Base-by-base conservation (phyloP, 177 flowering plant genomes). In the Vitis hybrid region DNA sequence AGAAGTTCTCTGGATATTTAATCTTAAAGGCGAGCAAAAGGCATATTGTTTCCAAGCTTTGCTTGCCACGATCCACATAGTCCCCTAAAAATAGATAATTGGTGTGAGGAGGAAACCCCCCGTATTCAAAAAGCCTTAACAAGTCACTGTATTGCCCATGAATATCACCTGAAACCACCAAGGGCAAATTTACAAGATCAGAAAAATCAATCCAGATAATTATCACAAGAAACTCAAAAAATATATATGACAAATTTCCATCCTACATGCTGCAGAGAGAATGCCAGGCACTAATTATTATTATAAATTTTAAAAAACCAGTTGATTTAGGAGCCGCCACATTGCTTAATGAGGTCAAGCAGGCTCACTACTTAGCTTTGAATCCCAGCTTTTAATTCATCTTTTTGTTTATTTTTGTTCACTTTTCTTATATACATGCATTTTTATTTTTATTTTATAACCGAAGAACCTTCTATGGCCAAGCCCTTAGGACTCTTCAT, bases 111-210 rank as follows among this genome's bases (percentile, higher is more conserved):
- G 98, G 98, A 60, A 88, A 85, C 10, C 98, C 97, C 0, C 98
- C 97, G 72, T 88, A 92, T 54, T 92, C 98, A 70, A 92, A 91
- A 51, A 92, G 93, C 83, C 97, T 84, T 59, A 92, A 67, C 49
- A 92, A 87, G 78, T 92, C 97, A 78, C 88, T 88, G 73, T 91
- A 92, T 65, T 92, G 98, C 32, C 98, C 98, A 80, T 92, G 97
- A 68, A 92, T 87, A 77, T 91, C 97, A 81, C 97, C 97, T 92
- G 84, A 65, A 72, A 68, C 54, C 24, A 50, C 12, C 63, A 55
- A 61, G 11, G 41, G 46, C 50, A 55, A 20, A 2, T 3, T 13
- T 1, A 61, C 15, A 62, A 48, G 32, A 21, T 70, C 15, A 71
- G 57, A 51, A 20, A 57, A 11, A 20, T 18, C 18, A 63, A 65